Conservation (phyloP, 108 stramenopile species). For the Licmophora abbreviata region DNA sequence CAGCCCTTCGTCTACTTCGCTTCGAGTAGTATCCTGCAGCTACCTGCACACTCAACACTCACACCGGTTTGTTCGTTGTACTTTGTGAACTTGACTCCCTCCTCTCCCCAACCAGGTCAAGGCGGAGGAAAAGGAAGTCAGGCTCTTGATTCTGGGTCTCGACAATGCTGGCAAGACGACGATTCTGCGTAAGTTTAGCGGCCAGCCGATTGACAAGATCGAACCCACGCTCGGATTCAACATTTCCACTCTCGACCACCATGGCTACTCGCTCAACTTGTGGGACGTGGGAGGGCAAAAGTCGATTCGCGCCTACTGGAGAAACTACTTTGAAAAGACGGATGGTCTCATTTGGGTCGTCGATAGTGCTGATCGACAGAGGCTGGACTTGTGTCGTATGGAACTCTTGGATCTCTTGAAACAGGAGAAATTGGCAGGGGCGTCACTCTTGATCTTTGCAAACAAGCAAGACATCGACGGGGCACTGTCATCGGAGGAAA, state of each 20-base stretch:
- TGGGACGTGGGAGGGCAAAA: slow-evolving; percentile 99
- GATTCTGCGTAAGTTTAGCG: slow-evolving; percentile 86
- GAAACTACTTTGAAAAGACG: slow-evolving; percentile 98
- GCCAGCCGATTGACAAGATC: slow-evolving; percentile 89
- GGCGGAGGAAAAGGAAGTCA: slow-evolving; percentile 94
- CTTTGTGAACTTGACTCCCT: not conserved
- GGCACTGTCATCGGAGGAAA: slow-evolving; percentile 70
- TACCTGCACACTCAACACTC: not conserved
- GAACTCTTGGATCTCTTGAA: slow-evolving; percentile 78
- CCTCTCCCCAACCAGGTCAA: slow-evolving; percentile 80
- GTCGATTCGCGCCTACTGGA: slow-evolving; percentile 98
- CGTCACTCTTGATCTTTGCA: slow-evolving; percentile 91
- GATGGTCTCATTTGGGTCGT: slow-evolving; percentile 99
- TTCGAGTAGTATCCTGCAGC: not conserved
- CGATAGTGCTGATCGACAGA: slow-evolving; percentile 78
- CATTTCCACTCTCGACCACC: slow-evolving; percentile 92
- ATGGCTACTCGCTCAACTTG: slow-evolving; percentile 61
- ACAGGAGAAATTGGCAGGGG: slow-evolving; percentile 97
- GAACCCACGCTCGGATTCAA: slow-evolving; percentile 97
- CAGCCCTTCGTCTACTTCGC: too few species aligned
- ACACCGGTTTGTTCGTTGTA: not conserved
- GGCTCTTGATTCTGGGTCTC: slow-evolving; percentile 92
- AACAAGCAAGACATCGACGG: slow-evolving; percentile 98
- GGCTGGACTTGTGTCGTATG: slow-evolving; percentile 79
- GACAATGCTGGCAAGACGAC: slow-evolving; percentile 97